Percentiles rank a stretch among this genome's conserved stretches.
phyloP scores from a whole-genome alignment of 495 filamentous ascomycete species.

The Penicillium atrosanguineum region DNA sequence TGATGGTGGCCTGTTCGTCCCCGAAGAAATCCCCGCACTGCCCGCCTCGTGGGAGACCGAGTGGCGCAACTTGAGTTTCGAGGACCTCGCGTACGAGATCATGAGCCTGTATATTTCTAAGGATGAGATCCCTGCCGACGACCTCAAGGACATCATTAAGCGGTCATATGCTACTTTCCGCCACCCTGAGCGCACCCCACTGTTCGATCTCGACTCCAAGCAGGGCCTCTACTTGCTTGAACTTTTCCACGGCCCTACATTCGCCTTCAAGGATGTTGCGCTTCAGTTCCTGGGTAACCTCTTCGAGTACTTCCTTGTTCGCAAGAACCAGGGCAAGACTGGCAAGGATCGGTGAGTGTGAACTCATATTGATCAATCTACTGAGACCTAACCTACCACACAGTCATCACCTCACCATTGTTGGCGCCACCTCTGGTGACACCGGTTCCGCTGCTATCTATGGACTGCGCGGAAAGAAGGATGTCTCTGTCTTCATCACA shows the following conservation, averaged over 20 bases:
- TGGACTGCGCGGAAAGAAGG: slow-evolving; percentile 94
- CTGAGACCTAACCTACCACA: not conserved
- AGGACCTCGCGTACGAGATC: slow-evolving; percentile 67
- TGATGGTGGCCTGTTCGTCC: slow-evolving; percentile 89
- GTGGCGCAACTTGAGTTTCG: slow-evolving; percentile 76
- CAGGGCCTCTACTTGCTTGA: slow-evolving; percentile 81
- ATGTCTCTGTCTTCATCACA: slow-evolving; percentile 88
- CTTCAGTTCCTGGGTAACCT: slow-evolving; percentile 91
- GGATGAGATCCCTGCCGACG: slow-evolving; percentile 74
- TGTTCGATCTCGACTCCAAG: slow-evolving; percentile 62
- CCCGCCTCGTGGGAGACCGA: slow-evolving; percentile 33
- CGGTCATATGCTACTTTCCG: slow-evolving; percentile 87
- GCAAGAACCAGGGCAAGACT: slow-evolving; percentile 74
- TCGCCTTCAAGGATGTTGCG: slow-evolving; percentile 61
- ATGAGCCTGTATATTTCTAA: slow-evolving; percentile 65
- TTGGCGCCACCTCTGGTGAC: slow-evolving; percentile 91
- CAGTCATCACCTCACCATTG: slow-evolving; percentile 80
- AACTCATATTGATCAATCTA: not conserved
- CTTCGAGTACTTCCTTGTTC: slow-evolving; percentile 90
- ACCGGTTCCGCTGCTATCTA: slow-evolving; percentile 96
- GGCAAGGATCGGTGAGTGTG: slow-evolving; percentile 43
- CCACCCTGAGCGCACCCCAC: slow-evolving; percentile 65
- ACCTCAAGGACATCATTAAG: slow-evolving; percentile 77
- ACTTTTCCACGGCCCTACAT: slow-evolving; percentile 94
- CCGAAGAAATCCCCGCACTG: slow-evolving; percentile 69